phyloP scores from a whole-genome alignment of 2,329 filamentous ascomycete species.

The Penicillium sp. region DNA sequence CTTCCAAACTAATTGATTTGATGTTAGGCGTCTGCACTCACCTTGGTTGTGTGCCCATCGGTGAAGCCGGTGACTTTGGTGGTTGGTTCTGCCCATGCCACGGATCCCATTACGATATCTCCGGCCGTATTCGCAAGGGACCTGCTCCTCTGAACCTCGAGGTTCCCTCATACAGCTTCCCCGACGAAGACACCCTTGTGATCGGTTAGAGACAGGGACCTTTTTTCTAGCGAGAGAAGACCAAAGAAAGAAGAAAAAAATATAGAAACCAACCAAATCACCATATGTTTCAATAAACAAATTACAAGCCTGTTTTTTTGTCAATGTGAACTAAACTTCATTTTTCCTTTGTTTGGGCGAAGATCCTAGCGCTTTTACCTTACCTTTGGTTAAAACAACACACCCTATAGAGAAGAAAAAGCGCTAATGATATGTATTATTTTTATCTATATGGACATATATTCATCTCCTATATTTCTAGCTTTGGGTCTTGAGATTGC shows the following conservation, averaged over 20 bases:
- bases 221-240: neutral
- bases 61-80: constrained; percentile 95
- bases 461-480: neutral
- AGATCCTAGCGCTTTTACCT: neutral
- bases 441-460: constrained; percentile 4
- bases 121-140: constrained; percentile 94
- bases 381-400: neutral
- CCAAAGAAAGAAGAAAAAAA: neutral
- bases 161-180: constrained; percentile 88
- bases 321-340: neutral
- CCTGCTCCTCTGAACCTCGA: constrained; percentile 97
- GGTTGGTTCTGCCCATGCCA: constrained; percentile 99
- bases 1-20: neutral
- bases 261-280: neutral
- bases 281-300: constrained; percentile 12
- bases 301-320: neutral
- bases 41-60: constrained; percentile 97
- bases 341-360: neutral
- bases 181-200: constrained; percentile 79
- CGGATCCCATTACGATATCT: constrained; percentile 99
- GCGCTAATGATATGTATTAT: constrained; percentile 10
- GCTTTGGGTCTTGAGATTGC: neutral
- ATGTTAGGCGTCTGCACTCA: constrained; percentile 95
- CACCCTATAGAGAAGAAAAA: neutral
- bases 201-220: constrained; percentile 74